Evolutionary conservation across 306 rosid species (phyloP).

Genomic region (Rosa multiflora): DNA sequence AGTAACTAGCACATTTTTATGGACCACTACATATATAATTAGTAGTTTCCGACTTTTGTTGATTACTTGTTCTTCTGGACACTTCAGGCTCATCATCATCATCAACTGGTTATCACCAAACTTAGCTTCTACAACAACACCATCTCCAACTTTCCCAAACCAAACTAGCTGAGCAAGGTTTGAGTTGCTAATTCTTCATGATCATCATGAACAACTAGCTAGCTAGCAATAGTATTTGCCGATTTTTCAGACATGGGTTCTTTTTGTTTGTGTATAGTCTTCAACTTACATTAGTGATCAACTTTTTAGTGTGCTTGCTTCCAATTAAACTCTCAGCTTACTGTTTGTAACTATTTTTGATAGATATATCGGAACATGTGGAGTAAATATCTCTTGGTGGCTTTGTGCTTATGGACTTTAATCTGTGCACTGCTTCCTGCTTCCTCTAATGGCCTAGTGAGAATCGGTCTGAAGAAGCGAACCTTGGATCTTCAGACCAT

Average conservation of each 20-base stretch:
- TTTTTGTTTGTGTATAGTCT: not conserved
- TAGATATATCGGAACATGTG: constrained; percentile 51
- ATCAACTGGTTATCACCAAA: not conserved
- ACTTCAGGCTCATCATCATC: not conserved
- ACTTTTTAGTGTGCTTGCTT: not conserved
- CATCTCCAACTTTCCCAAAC: constrained; percentile 5
- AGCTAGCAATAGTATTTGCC: not conserved
- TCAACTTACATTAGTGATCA: not conserved
- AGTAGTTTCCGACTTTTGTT: not conserved
- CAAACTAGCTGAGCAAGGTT: constrained; percentile 4
- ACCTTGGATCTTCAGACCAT: constrained; percentile 53
- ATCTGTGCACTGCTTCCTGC: constrained; percentile 54
- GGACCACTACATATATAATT: not conserved
- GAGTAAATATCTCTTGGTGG: constrained; percentile 42
- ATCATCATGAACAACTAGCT: not conserved
- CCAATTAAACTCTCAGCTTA: not conserved
- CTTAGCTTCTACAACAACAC: not conserved
- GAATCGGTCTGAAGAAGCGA: constrained; percentile 70
- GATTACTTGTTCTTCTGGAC: constrained; percentile 15
- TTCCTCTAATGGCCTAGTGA: constrained; percentile 57
- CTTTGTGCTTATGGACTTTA: constrained; percentile 59
- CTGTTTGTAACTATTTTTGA: constrained; percentile 3
- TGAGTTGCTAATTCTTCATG: not conserved
- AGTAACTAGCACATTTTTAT: not conserved
- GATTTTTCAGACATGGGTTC: not conserved